Base-by-base conservation (phyloP, 2,329 filamentous ascomycete genomes). In the Claviceps spartinae region DNA sequence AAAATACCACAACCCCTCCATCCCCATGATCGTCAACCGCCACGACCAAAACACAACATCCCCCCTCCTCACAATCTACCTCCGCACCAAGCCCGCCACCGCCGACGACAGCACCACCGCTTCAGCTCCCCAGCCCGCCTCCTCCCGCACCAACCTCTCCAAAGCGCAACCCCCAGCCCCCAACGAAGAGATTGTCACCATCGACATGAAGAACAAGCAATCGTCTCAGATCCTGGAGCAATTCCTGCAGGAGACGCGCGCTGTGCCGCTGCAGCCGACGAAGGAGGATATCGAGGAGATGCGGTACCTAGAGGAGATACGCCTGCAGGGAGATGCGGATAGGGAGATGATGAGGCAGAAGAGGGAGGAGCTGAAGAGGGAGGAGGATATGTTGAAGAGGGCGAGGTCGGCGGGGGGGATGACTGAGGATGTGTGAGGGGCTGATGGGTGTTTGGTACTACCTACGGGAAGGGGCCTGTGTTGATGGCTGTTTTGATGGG, bases 1-100 rank as follows among this genome's bases (percentile, higher is more conserved):
- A 59, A 96, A 98, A 76, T 98, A 83, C 72, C 85, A 95, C 76
- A 98, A 98, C 67, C 93, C 93, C 0, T 72, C 81, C 13, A 68
- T 96, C 46, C 81, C 85, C 44, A 94, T 97, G 78, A 82, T 86
- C 54, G 80, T 95, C 61, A 83, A 85, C 67, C 85, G 86, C 54
- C 82, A 78, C 56, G 61, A 66, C 40, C 69, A 82, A 45, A 74
- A 81, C 58, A 66, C 72, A 4, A 72, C 72, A 22, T 71, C 77
- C 6, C 79, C 85, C 14, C 74, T 72, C 47, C 73, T 89, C 69
- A 81, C 78, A 54, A 72, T 90, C 60, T 83, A 84, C 69, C 78
- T 83, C 59, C 73, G 73, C 61, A 71, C 70, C 54, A 55, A 61
- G 40, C 37, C 60, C 40, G 50, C 63, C 45, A 18, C 8, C 44